phyloP scores from a whole-genome alignment of 2,329 filamentous ascomycete species.

The Alternaria rosae region DNA sequence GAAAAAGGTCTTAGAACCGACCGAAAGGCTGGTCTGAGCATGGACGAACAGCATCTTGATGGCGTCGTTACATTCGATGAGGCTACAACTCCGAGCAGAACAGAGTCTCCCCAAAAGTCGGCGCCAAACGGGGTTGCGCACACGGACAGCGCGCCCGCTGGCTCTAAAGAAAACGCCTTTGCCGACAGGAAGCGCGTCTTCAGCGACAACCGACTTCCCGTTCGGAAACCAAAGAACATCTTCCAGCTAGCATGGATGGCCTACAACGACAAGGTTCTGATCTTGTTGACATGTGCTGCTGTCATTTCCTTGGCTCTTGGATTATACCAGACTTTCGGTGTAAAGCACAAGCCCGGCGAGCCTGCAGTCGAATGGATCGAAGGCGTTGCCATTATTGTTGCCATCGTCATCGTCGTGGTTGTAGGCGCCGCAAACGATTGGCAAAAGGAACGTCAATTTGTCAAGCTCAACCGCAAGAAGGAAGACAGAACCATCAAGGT shows the following conservation, averaged over 20 bases:
- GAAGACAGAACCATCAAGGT: constrained; percentile 78
- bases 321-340: constrained; percentile 73
- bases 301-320: constrained; percentile 77
- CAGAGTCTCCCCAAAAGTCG: constrained; percentile 28
- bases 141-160: constrained; percentile 32
- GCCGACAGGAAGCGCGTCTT: constrained; percentile 76
- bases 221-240: constrained; percentile 73
- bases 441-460: constrained; percentile 82
- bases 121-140: constrained; percentile 17
- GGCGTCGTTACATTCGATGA: constrained; percentile 75
- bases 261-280: constrained; percentile 80
- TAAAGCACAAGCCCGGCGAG: constrained; percentile 59
- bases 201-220: constrained; percentile 73
- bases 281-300: constrained; percentile 63
- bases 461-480: constrained; percentile 81
- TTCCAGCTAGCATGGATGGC: constrained; percentile 79
- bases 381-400: constrained; percentile 79
- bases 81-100: constrained; percentile 51
- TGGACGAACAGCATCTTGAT: constrained; percentile 71
- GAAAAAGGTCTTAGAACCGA: constrained; percentile 77
- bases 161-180: constrained; percentile 38
- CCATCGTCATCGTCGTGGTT: constrained; percentile 76
- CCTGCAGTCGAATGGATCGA: constrained; percentile 80
- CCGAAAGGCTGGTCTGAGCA: constrained; percentile 69
- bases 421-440: constrained; percentile 83